These are phyloP conservation scores for Didymella arachidicola DNA, from an alignment of 2,329 filamentous ascomycete species.

Conservation along the genomic window DNA sequence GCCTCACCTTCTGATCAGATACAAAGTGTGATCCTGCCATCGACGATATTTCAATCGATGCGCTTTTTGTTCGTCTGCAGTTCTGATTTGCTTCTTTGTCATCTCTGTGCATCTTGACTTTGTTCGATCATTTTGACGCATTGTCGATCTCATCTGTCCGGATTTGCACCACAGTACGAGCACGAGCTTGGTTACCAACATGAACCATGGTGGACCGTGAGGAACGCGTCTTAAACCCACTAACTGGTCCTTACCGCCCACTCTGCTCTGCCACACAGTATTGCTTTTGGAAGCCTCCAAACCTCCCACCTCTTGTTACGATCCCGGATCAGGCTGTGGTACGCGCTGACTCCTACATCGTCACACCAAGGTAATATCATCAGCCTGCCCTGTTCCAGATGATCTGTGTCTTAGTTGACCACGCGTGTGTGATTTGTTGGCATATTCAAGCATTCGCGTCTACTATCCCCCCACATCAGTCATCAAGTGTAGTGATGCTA, in stretches of 20 bases:
- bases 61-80: neutral
- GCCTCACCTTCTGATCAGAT: constrained; percentile 4
- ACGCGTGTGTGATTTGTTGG: neutral
- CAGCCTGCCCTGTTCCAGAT: neutral
- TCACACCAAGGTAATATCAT: neutral
- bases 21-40: neutral
- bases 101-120: neutral
- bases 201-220: constrained; percentile 15
- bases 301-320: neutral
- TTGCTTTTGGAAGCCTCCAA: neutral
- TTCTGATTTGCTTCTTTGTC: too few relatives aligned
- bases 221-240: constrained; percentile 16
- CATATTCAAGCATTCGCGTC: neutral
- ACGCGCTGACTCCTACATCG: neutral
- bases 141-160: constrained; percentile 4
- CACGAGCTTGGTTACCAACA: constrained; percentile 14
- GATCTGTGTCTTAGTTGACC: too few relatives aligned
- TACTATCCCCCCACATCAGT: neutral
- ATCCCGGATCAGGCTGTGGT: neutral
- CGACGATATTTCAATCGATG: neutral
- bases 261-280: neutral
- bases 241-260: neutral
- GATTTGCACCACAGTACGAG: constrained; percentile 15
- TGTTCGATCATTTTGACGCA: constrained; percentile 5
- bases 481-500: neutral